Conservation (phyloP, 139 green algal species). For the Chlamydomonas eustigma region DNA sequence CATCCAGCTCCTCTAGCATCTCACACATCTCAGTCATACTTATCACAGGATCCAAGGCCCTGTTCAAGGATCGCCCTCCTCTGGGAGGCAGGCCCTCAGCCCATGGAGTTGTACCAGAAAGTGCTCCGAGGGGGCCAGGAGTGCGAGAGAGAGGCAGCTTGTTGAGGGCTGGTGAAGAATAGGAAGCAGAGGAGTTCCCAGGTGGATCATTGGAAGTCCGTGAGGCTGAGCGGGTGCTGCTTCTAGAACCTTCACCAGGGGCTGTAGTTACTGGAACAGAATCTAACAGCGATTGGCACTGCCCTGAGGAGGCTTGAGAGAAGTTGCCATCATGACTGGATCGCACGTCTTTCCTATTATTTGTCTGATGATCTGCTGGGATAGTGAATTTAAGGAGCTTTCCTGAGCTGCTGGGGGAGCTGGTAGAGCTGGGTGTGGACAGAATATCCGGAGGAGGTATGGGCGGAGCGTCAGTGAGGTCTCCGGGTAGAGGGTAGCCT, state of each 20-base stretch:
- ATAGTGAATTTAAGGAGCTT: no score
- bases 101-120: background rate
- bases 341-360: no score
- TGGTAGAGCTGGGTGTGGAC: background rate
- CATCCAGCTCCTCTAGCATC: conserved; percentile 15
- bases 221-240: no score
- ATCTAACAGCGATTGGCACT: no score
- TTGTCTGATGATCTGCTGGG: no score
- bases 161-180: background rate
- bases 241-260: no score
- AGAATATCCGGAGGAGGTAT: background rate
- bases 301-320: no score
- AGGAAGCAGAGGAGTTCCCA: no score
- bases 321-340: no score
- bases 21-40: conserved; percentile 2
- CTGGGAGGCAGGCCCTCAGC: background rate
- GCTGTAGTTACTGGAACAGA: no score
- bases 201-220: no score
- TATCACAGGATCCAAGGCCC: conserved; percentile 5
- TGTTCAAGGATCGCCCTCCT: conserved; percentile 1
- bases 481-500: background rate
- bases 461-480: conserved; percentile 2
- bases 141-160: background rate
- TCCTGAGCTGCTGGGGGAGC: no score
- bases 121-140: background rate